Conservation (phyloP, 441 rosid species). For the Sinapis alba region DNA sequence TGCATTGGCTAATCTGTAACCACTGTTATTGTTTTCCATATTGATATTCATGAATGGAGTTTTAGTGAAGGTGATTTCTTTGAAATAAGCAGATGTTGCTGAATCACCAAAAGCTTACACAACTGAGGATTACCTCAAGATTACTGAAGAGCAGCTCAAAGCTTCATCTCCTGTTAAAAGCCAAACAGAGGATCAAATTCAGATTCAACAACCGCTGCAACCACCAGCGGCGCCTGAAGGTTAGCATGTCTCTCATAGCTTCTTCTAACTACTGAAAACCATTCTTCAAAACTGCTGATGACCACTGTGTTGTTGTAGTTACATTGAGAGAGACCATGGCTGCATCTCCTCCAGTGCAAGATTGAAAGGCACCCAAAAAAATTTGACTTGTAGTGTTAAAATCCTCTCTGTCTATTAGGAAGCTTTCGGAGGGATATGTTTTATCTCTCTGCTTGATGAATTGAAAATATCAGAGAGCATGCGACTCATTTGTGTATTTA, state of each 20-base stretch:
- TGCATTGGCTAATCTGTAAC: background rate
- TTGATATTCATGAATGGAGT: background rate
- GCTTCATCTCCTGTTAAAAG: conserved; percentile 41
- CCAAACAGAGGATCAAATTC: conserved; percentile 41
- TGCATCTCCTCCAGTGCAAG: conserved; percentile 50
- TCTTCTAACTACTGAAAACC: background rate
- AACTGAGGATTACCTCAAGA: conserved; percentile 69
- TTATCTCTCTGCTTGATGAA: too few relatives aligned
- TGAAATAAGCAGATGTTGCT: conserved; percentile 55
- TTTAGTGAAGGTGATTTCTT: background rate
- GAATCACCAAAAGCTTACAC: conserved; percentile 61
- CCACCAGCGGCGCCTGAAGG: background rate
- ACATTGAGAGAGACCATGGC: background rate
- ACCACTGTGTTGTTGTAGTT: background rate
- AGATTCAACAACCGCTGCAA: conserved; percentile 36
- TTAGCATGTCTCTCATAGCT: conserved; percentile 1
- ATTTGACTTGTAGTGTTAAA: too few relatives aligned
- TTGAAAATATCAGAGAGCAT: too few relatives aligned
- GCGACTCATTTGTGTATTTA: too few relatives aligned
- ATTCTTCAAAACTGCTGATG: background rate
- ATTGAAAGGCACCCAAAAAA: conserved; percentile 12
- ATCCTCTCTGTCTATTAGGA: too few relatives aligned
- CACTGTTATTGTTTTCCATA: background rate
- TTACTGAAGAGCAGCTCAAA: conserved; percentile 82
- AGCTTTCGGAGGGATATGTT: too few relatives aligned